Evolutionary conservation across 148 eudicot genomes (phyloP).

Genomic region (Rhododendron molle): DNA sequence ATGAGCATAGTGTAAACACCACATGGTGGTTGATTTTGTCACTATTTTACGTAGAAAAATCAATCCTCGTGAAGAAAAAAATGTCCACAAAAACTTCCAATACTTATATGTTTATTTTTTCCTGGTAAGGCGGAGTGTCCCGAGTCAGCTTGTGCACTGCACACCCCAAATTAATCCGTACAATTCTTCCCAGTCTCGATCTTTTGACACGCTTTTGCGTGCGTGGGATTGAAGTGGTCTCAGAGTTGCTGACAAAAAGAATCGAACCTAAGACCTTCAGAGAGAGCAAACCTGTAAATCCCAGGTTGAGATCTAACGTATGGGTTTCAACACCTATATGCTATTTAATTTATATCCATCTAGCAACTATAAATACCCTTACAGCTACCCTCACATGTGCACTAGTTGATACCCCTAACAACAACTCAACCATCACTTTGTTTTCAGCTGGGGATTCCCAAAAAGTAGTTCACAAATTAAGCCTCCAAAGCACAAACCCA

Average conservation of each 20-base stretch:
- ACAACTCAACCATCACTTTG: neutral
- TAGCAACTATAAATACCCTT: neutral
- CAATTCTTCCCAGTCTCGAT: no score
- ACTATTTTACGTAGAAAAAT: slow-evolving; percentile 1
- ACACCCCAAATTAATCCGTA: no score
- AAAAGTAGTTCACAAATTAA: neutral
- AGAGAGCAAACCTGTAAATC: no score
- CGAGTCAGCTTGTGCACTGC: neutral
- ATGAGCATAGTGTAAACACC: neutral
- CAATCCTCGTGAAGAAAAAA: neutral
- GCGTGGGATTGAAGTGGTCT: neutral
- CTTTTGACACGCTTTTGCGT: no score
- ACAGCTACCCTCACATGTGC: neutral
- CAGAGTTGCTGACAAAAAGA: no score
- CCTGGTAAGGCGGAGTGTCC: no score
- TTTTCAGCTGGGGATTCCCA: neutral
- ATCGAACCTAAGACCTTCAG: no score
- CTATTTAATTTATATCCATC: neutral
- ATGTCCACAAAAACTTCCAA: neutral
- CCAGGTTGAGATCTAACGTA: no score
- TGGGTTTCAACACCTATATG: neutral
- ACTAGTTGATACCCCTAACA: neutral
- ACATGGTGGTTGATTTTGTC: slow-evolving; percentile 2
- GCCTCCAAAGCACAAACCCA: neutral
- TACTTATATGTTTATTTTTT: neutral